Evolutionary conservation across 306 rosid genomes (phyloP), one percentile per base, ranked within the genome.

Genomic region (Vicia faba): DNA sequence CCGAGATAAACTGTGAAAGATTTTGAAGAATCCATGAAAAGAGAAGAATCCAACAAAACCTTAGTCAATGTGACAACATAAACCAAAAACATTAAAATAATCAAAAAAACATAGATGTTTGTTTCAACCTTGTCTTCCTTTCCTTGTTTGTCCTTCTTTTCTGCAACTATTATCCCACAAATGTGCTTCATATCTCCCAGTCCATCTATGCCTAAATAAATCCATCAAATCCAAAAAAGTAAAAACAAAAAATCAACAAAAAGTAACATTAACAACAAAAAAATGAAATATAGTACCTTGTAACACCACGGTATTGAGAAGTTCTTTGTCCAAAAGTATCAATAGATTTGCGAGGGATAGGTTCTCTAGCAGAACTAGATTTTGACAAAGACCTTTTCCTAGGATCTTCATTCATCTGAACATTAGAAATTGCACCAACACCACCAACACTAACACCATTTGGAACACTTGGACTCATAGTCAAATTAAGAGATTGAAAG

Each of bases 141-240:
- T 93, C 83, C 99, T 93, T 61, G 99, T 93, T 78, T 93, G 97
- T 18, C 97, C 99, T 77, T 93, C 99, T 75, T 93, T 90, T 80
- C 99, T 90, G 81, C 97, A 93, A 70, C 99, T 93, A 72, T 93
- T 93, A 72, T 93, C 99, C 99, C 99, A 93, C 75, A 93, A 79
- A 85, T 93, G 99, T 36, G 99, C 99, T 62, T 93, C 97, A 76
- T 93, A 93, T 82, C 99, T 90, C 72, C 99, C 99, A 7, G 99
- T 93, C 99, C 99, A 93, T 73, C 99, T 86, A 88, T 90, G 97
- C 84, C 99, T 93, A 82, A 35, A n/a, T 39, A 57, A 78, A 19
- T 69, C 61, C 62, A 76, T 39, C 4, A 15, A 68, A 12, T 25
- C 55, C 56, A 11, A 40, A 57, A 28, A 3, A 10, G 33, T 43